These are phyloP conservation scores for Fusarium subtropicale DNA, from an alignment of 2,329 filamentous ascomycete species.

Conservation along the genomic window DNA sequence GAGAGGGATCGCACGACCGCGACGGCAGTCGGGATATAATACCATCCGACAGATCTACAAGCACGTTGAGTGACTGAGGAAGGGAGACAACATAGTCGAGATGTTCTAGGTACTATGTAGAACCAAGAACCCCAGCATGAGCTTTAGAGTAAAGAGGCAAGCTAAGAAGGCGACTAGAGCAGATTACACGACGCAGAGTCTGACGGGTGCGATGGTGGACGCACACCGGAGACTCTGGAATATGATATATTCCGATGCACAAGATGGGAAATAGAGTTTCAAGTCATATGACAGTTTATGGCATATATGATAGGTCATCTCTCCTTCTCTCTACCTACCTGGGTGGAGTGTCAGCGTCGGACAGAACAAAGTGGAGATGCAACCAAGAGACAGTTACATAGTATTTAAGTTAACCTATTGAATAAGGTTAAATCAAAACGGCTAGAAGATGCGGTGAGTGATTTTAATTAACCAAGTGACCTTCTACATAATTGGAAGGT, in stretches of 20 bases:
- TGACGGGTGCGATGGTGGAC: background rate
- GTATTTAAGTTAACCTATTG: too few species aligned
- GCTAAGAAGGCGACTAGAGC: background rate
- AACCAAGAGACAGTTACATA: too few species aligned
- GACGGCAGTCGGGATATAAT: slow-evolving; percentile 26
- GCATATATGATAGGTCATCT: too few species aligned
- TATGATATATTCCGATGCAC: background rate
- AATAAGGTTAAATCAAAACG: too few species aligned
- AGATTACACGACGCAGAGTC: background rate
- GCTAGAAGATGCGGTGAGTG: too few species aligned
- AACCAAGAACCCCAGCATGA: background rate
- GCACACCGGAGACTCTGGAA: background rate
- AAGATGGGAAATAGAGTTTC: background rate
- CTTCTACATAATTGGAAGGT: too few species aligned
- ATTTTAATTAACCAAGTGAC: too few species aligned
- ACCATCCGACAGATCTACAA: slow-evolving; percentile 23
- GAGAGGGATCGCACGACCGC: slow-evolving; percentile 20
- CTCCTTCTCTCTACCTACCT: too few species aligned
- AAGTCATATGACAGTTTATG: background rate
- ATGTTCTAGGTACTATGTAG: slow-evolving; percentile 13
- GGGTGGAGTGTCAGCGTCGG: too few species aligned
- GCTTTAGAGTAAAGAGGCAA: background rate
- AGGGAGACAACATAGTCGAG: slow-evolving; percentile 1
- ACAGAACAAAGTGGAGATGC: too few species aligned
- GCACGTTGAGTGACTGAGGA: slow-evolving; percentile 2